Base-by-base conservation (phyloP, 2,329 filamentous ascomycete genomes). In the Calonectria henricotiae region DNA sequence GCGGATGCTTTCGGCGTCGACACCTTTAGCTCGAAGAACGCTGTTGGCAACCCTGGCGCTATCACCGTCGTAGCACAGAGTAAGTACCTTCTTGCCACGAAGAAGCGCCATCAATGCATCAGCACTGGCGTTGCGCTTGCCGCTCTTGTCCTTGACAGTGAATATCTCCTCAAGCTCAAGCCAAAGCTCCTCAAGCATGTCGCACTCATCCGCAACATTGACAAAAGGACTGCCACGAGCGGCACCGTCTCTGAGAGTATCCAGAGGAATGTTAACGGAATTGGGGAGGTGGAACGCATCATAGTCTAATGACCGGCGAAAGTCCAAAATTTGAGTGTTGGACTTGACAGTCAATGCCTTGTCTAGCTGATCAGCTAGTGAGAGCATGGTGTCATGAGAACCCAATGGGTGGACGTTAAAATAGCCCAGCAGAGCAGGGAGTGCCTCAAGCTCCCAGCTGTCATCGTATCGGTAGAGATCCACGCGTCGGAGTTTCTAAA, bases 401-500 rank as follows among this genome's bases (percentile, higher is more conserved):
- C 72, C 71, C 3, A 77, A 55, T 2, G 77, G 76, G 44, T 79
- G 72, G 5, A 80, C 71, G 2, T 71, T 71, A 60, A 77, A 79
- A 49, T 85, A 85, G 35, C 79, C 76, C 2, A 80, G 81, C 63
- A 87, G 77, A 0, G 83, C 82, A 0, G 82, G 78, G 4, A 80
- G 70, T 1, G 85, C 83, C 3, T 81, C 79, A 5, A 82, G 82
- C 75, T 89, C 87, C 88, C 88, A 89, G 39, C 83, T 82, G 73
- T 88, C 86, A 65, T 89, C 87, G 69, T 89, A 89, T 11, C 85
- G 85, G 76, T 89, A 85, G 5, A 85, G 80, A 69, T 89, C 88
- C 23, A 89, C 86, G 4, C 82, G 81, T 5, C 81, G 80, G 51
- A 89, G 80, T 32, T 82, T 80, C 86, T 87, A 70, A n/a, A 51